Conservation (phyloP, 78 protist genomes). For the Dictyostelium capitatum region DNA sequence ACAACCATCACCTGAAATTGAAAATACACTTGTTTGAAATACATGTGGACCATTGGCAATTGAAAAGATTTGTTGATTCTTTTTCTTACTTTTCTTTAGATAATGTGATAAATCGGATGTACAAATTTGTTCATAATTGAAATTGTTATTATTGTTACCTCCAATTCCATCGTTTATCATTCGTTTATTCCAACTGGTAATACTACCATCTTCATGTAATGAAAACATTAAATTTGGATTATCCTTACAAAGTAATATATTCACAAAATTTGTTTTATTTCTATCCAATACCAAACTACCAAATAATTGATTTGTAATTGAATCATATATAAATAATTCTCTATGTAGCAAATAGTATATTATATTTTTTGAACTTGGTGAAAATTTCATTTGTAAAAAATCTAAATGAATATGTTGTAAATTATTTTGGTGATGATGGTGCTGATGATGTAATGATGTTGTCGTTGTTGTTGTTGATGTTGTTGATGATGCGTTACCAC, state of each 20-base stretch:
- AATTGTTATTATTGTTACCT: slow-evolving; percentile 1
- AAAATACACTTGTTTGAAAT: slow-evolving; percentile 37
- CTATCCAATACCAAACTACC: slow-evolving; percentile 47
- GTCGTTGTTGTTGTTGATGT: not conserved
- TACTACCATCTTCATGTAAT: slow-evolving; percentile 62
- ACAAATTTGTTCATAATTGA: slow-evolving; percentile 62
- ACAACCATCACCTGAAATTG: slow-evolving; percentile 66
- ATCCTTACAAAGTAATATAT: slow-evolving; percentile 46
- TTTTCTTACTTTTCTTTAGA: slow-evolving; percentile 56
- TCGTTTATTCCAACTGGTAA: slow-evolving; percentile 54
- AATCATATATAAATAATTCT: slow-evolving; percentile 47
- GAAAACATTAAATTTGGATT: slow-evolving; percentile 70
- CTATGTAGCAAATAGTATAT: slow-evolving; percentile 37
- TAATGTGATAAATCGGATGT: slow-evolving; percentile 56
- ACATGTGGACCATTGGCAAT: slow-evolving; percentile 38
- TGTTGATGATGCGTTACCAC: not conserved
- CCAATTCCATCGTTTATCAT: not conserved
- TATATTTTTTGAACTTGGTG: slow-evolving; percentile 25
- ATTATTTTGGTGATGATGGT: not conserved
- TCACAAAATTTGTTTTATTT: slow-evolving; percentile 26
- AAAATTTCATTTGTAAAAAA: slow-evolving; percentile 38
- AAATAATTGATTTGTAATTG: slow-evolving; percentile 41
- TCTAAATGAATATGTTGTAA: not conserved
- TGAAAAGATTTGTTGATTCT: slow-evolving; percentile 30
- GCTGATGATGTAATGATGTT: not conserved